These are phyloP conservation scores for Phytophthora hybrid DNA, from an alignment of 352 stramenopile species.

Conservation along the genomic window DNA sequence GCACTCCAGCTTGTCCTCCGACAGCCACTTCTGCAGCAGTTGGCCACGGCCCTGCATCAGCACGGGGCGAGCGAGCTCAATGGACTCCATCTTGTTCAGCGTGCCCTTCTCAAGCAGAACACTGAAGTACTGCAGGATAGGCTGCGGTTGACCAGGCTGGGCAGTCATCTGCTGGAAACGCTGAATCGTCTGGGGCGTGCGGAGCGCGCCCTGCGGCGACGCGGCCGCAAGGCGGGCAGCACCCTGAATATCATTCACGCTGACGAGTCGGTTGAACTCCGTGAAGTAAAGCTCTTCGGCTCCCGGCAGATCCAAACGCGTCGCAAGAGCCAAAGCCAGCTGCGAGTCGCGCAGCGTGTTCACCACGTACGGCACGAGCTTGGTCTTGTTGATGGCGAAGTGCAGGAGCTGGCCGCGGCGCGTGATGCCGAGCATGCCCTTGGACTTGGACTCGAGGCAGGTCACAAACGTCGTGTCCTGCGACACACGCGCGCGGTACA, in stretches of 20 bases:
- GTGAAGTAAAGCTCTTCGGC: constrained; percentile 98
- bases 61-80: constrained; percentile 98
- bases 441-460: constrained; percentile 90
- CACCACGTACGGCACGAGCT: constrained; percentile 99
- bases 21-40: constrained; percentile 99
- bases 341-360: constrained; percentile 97
- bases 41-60: constrained; percentile 97
- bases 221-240: constrained; percentile 91
- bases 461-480: constrained; percentile 99
- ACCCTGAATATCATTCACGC: constrained; percentile 85
- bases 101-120: constrained; percentile 98
- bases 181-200: constrained; percentile 98
- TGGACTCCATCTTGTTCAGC: constrained; percentile 99
- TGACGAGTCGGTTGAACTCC: constrained; percentile 97
- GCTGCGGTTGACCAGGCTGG: constrained; percentile 96
- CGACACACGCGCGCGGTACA: constrained; percentile 98
- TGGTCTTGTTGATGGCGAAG: constrained; percentile 97
- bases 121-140: constrained; percentile 99
- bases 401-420: constrained; percentile 97
- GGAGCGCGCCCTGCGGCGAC: constrained; percentile 91
- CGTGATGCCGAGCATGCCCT: constrained; percentile 98
- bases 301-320: constrained; percentile 96
- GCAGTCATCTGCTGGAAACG: constrained; percentile 99
- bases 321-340: constrained; percentile 96
- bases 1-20: constrained; percentile 99